These are phyloP conservation scores for Fusarium metavorans DNA, from an alignment of 2,329 filamentous ascomycete genomes.

Conservation along the genomic window DNA sequence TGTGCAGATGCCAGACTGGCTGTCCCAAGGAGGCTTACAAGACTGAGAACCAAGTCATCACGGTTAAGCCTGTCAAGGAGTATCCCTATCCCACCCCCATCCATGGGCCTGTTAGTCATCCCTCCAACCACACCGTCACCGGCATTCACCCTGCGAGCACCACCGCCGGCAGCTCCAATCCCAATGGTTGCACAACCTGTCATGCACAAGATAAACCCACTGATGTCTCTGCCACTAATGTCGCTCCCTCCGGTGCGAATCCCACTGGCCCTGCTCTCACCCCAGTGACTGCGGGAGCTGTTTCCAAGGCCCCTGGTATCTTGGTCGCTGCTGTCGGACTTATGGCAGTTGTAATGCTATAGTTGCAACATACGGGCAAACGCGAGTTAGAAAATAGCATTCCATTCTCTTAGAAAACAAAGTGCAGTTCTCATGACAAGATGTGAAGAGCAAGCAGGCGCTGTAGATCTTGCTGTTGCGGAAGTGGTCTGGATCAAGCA, in stretches of 20 bases:
- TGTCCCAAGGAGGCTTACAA: neutral
- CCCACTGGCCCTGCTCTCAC: neutral
- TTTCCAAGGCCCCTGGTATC: conserved; percentile 14
- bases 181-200: neutral
- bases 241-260: conserved; percentile 9
- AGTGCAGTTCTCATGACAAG: neutral
- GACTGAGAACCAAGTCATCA: neutral
- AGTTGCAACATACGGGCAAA: neutral
- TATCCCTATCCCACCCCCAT: neutral
- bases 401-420: neutral
- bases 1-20: neutral
- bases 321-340: conserved; percentile 16
- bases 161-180: neutral
- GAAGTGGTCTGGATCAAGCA: neutral
- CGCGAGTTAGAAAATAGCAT: neutral
- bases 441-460: neutral
- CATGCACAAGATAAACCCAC: neutral
- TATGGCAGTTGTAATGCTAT: conserved; percentile 16
- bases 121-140: neutral
- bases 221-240: conserved; percentile 14
- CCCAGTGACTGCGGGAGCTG: conserved; percentile 22
- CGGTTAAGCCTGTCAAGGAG: neutral
- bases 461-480: neutral
- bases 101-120: neutral
- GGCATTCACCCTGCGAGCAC: neutral